Evolutionary conservation across 2,329 filamentous ascomycete species (phyloP), one percentile per base, ranked within the genome.

Genomic region (Claviceps maximensis): DNA sequence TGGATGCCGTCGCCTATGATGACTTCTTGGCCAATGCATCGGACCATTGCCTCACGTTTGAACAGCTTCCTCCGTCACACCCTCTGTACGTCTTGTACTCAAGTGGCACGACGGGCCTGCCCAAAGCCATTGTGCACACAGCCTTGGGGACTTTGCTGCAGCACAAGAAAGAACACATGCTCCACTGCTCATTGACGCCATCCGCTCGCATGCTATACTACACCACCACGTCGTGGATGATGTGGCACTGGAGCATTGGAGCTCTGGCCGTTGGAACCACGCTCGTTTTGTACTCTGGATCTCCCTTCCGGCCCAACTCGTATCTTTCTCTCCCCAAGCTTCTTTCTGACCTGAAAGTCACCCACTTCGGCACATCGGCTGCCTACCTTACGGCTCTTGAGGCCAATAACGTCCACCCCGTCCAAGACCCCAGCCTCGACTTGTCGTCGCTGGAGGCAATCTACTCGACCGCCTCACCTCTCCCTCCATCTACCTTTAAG

Each of bases 201-300:
- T 72, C 75, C 2, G 87, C 89, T 44, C 79, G 84, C 21, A 76
- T 96, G 63, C 87, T 96, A 67, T 96, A 96, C 72, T 96, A 90
- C 71, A 95, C 89, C 1, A 96, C 90, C 3, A 89, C 86, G 12
- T 94, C 89, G 0, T 96, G 90, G 93, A 97, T 98, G 90, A 97
- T 97, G 91, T 96, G 90, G 89, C 91, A 97, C 67, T 97, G 91
- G 90, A 83, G 90, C 42, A 79, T 96, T 21, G 91, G 88, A 1
- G 88, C 84, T 6, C 80, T 97, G 4, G 87, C 90, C 10, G 83
- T 82, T 31, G 91, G 91, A 51, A 80, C 87, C 12, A 91, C 88
- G 0, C 74, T 97, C 13, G 77, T 97, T 21, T 76, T 97, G 4
- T 98, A 96, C 69, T 88, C 95, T 51, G 93, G 93, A 48, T 95